Evolutionary conservation across 2,329 filamentous ascomycete species (phyloP), one percentile per base, ranked within the genome.

Genomic region (Paraconiothyrium brasiliense): DNA sequence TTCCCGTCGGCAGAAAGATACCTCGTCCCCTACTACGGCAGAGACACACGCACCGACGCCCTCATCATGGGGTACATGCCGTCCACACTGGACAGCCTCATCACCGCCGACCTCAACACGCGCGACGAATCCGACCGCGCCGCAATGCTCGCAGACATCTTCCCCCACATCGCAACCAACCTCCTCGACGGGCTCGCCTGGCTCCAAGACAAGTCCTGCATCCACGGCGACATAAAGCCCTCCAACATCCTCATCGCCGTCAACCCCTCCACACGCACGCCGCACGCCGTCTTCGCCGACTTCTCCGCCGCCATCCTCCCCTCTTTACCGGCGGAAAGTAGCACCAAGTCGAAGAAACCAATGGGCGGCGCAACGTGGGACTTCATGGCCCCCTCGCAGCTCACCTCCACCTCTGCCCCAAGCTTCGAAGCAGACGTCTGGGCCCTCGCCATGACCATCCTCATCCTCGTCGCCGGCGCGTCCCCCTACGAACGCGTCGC

Each of bases 181-280:
- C 74, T 84, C 7, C 71, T 82, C 34, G 67, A 70, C 41, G 80
- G 79, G 22, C 71, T 84, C 3, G 73, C 73, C 4, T 83, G 81
- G 76, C 66, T 84, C 58, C 77, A 81, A 50, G 60, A 69, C 8
- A 73, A 76, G 30, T 73, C 72, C 24, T 77, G 82, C 52, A 74
- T 81, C 1, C 75, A 77, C 62, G 82, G 79, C 5, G 82, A 84
- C 60, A 79, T 84, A 71, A 84, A 84, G 68, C 81, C 82, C 1
- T 76, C 76, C 1, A 84, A 84, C 67, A 77, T 84, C 48, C 75
- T 84, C 39, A 67, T 82, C 54, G 68, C 65, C 63, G 57, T 63
- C 3, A 43, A 59, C 2, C 43, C 66, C 3, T 35, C 58, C 41
- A 20, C 62, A 16, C 39, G 57, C 22, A 32, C 43, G 20, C 65